A percentile compares a stretch with the other conserved stretches of the same genome.
These are phyloP conservation scores for Coemansia sp. DNA, from an alignment of 192 early-diverging fungal genomes.

Conservation along the genomic window DNA sequence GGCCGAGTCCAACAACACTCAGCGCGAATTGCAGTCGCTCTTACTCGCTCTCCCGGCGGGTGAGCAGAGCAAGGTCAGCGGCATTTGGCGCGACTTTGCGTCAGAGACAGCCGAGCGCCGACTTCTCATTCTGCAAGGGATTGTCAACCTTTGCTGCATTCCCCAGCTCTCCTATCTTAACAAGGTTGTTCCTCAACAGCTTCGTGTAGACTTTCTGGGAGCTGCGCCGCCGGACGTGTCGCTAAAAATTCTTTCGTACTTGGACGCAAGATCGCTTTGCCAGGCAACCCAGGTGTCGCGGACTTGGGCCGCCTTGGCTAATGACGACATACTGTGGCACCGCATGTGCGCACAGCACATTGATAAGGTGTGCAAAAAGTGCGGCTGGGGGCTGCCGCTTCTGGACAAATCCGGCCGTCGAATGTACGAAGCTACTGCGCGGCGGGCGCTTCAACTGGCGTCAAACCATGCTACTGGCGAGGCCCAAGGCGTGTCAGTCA, in stretches of 20 bases:
- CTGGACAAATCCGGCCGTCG: conserved; percentile 58
- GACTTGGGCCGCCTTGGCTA: conserved; percentile 76
- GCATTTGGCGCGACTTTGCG: conserved; percentile 68
- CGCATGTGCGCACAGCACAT: conserved; percentile 98
- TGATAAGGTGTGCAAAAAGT: conserved; percentile 89
- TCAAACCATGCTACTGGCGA: conserved; percentile 4
- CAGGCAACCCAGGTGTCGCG: conserved; percentile 83
- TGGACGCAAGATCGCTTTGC: conserved; percentile 89
- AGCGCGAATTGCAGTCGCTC: conserved; percentile 51
- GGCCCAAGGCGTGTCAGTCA: background rate
- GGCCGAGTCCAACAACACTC: conserved; percentile 32
- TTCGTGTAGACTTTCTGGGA: conserved; percentile 80
- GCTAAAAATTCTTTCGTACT: conserved; percentile 79
- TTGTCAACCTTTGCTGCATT: conserved; percentile 78
- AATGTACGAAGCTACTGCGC: conserved; percentile 48
- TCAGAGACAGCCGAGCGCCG: conserved; percentile 63
- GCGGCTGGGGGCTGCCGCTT: conserved; percentile 95
- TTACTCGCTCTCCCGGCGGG: conserved; percentile 55
- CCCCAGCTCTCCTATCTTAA: conserved; percentile 83
- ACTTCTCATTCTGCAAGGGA: conserved; percentile 64
- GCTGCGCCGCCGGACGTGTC: conserved; percentile 75
- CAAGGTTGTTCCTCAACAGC: conserved; percentile 61
- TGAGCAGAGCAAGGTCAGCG: conserved; percentile 61
- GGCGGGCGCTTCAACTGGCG: conserved; percentile 29
- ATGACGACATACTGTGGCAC: conserved; percentile 94